Evolutionary conservation across 1,284 basidiomycete species (phyloP), one percentile per base, ranked within the genome.

Genomic region (Paramarasmius palmivorus): DNA sequence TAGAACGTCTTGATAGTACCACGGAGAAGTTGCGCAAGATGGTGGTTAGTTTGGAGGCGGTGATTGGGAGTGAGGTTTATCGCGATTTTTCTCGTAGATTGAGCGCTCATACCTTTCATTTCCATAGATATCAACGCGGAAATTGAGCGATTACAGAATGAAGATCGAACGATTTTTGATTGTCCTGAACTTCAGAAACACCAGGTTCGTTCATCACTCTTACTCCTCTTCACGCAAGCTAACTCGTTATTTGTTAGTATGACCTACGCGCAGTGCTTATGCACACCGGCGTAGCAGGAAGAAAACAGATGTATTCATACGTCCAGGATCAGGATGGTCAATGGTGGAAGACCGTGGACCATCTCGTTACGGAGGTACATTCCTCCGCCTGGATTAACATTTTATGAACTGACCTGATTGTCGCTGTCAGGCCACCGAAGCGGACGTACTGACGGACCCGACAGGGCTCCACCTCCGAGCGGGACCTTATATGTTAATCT

Each of bases 301-400:
- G 88, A 36, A 86, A 79, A 52, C 85, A 90, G 59, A 69, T 90
- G 2, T 90, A 90, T 64, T 87, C 86, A 4, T 92, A 91, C 61
- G 81, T 90, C 12, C 79, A 84, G 55, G 80, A 86, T 53, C 49
- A 23, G 34, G 69, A 71, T 53, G 81, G 75, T 10, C 71, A 66
- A 14, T 92, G 90, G 90, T 92, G 88, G 88, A 91, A 89, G 68
- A 85, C 82, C 1, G 74, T 86, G n/a, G 89, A 91, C 61, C 78
- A 80, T 53, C 69, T 70, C n/a, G 83, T 89, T 1, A 82, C 78
- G 0, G 81, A 88, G 76, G 89, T 81, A 61, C 34, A 68, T 57
- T 9, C 19, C 34, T 4, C 35, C 40, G 19, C 12, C 36, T 25
- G 41, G 37, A 36, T 17, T 53, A 35, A 39, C 4, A 17, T 12